A percentile compares a stretch with the other conserved stretches of the same genome.
These are phyloP conservation scores for Talaromyces funiculosus DNA, from an alignment of 2,329 filamentous ascomycete species.

Conservation along the genomic window DNA sequence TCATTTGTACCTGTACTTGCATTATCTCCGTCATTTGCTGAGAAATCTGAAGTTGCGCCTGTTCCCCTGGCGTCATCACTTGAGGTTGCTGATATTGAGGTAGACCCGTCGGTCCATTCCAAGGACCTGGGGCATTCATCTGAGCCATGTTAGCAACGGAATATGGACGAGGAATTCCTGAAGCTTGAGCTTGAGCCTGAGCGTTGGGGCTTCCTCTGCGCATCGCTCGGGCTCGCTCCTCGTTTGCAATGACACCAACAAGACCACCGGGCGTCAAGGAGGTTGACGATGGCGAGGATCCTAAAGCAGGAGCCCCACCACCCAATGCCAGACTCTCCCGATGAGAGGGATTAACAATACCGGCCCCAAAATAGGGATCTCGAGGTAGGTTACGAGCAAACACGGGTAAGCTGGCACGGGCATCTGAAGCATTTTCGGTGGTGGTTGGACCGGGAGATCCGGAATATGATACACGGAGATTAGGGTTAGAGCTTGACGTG, in stretches of 20 bases:
- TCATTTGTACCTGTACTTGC: constrained; percentile 93
- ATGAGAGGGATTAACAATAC: constrained; percentile 65
- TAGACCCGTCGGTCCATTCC: constrained; percentile 9
- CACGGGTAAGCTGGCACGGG: constrained; percentile 59
- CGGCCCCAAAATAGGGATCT: constrained; percentile 77
- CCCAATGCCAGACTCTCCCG: constrained; percentile 70
- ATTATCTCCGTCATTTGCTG: constrained; percentile 83
- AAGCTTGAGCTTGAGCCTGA: constrained; percentile 47
- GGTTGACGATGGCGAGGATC: constrained; percentile 30
- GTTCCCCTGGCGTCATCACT: constrained; percentile 56
- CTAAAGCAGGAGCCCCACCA: constrained; percentile 47
- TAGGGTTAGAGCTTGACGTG: constrained; percentile 64
- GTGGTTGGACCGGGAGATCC: constrained; percentile 52
- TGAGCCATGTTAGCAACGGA: constrained; percentile 30
- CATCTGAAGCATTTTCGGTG: constrained; percentile 41
- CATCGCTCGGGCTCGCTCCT: constrained; percentile 73
- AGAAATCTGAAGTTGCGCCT: constrained; percentile 72
- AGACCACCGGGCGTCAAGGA: constrained; percentile 66
- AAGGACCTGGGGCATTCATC: constrained; percentile 16
- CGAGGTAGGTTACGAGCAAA: constrained; percentile 78
- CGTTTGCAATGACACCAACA: constrained; percentile 79
- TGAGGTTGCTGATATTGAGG: constrained; percentile 17
- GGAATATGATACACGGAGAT: constrained; percentile 56
- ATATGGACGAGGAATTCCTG: constrained; percentile 34
- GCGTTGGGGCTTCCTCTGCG: constrained; percentile 71